Evolutionary conservation across 768 basidiomycete genomes (phyloP), one percentile per base, ranked within the genome.

Genomic region (Mycena capillaripes): DNA sequence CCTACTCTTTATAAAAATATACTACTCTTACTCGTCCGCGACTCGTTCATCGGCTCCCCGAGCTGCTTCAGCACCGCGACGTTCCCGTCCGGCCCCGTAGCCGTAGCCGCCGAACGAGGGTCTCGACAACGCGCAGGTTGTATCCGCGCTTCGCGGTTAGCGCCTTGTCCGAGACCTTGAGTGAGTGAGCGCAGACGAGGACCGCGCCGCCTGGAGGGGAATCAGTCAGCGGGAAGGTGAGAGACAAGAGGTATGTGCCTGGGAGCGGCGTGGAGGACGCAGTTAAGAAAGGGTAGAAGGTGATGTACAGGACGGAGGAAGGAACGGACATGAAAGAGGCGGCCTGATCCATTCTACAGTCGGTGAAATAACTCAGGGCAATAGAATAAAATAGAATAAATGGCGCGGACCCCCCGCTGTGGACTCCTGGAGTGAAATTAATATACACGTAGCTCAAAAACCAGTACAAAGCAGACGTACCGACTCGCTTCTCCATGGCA

Each of bases 51-150:
- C n/a, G n/a, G n/a, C n/a, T n/a, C n/a, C n/a, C n/a, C n/a, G n/a
- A n/a, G n/a, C n/a, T n/a, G n/a, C n/a, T n/a, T n/a, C n/a, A n/a
- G n/a, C n/a, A n/a, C n/a, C n/a, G n/a, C n/a, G n/a, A n/a, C n/a
- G n/a, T n/a, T n/a, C n/a, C n/a, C n/a, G n/a, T n/a, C n/a, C n/a
- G n/a, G n/a, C n/a, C n/a, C n/a, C n/a, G n/a, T n/a, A n/a, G n/a
- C n/a, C n/a, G n/a, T n/a, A n/a, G n/a, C n/a, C n/a, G n/a, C n/a
- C n/a, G n/a, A n/a, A 91, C 92, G n/a, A 96, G 91, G 0, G 93
- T 94, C 81, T 98, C 96, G n/a, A 97, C 93, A 36, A 97, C 96
- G 38, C 95, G 94, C 17, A 97, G 86, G 78, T 98, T 97, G 84
- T 97, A 97, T 52, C 91, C 88, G 42, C 86, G 88, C n/a, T 75